A percentile compares a stretch with the other conserved stretches of the same genome.
Conservation (phyloP, 345 rosid genomes). For the Punica granatum region DNA sequence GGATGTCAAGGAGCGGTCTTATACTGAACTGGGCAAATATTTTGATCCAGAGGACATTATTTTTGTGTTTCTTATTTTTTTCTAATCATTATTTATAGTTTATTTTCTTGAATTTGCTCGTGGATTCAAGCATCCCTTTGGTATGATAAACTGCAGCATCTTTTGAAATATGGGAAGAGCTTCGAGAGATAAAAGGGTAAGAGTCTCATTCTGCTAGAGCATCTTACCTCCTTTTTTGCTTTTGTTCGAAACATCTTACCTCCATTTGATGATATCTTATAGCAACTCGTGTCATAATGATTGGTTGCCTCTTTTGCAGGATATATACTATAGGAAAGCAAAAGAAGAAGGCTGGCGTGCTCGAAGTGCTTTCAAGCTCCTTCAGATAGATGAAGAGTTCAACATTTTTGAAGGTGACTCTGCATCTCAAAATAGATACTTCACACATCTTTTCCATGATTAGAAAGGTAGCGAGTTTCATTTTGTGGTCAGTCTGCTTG, state of each 20-base stretch:
- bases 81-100: background rate
- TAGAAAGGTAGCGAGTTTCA: background rate
- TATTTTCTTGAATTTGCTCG: background rate
- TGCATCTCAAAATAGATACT: constrained; percentile 1
- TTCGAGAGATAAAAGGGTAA: constrained; percentile 86
- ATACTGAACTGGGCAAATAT: too few relatives aligned
- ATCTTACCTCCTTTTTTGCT: background rate
- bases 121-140: background rate
- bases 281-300: background rate
- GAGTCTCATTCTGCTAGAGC: background rate
- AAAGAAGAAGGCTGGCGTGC: constrained; percentile 99
- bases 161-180: constrained; percentile 69
- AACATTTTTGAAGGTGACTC: constrained; percentile 78
- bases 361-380: constrained; percentile 93
- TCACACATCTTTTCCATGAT: background rate
- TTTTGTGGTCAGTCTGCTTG: background rate
- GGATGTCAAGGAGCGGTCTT: too few relatives aligned
- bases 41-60: too few relatives aligned
- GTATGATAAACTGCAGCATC: background rate
- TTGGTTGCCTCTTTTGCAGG: constrained; percentile 44
- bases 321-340: constrained; percentile 87
- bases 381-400: constrained; percentile 92
- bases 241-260: too few relatives aligned
- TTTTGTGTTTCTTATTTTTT: background rate
- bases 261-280: background rate